phyloP scores from a whole-genome alignment of 1,139 yeast genomes.

The Geotrichum citri-aurantii region DNA sequence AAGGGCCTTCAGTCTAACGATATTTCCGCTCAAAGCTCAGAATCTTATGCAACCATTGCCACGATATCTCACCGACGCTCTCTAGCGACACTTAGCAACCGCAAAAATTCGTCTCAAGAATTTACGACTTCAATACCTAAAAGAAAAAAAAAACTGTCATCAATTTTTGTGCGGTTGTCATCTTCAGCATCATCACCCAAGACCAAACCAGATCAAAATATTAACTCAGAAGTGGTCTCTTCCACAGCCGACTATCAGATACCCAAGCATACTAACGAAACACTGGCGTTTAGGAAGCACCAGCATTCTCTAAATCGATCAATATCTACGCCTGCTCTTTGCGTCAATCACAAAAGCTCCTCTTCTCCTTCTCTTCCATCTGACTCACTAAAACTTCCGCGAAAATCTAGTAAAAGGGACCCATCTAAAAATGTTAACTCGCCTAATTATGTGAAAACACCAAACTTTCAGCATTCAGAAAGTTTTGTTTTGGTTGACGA shows the following conservation, averaged over 20 bases:
- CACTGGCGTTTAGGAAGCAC: neutral
- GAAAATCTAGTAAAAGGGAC: neutral
- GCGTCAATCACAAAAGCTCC: neutral
- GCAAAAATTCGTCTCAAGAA: neutral
- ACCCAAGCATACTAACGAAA: neutral
- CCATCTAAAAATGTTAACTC: neutral
- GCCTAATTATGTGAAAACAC: neutral
- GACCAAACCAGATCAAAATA: constrained; percentile 21
- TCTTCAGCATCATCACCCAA: constrained; percentile 30
- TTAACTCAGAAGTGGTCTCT: neutral
- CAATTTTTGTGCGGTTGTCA: constrained; percentile 28
- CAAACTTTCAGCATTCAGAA: neutral
- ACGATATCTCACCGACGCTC: neutral
- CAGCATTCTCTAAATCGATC: neutral
- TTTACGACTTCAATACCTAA: neutral
- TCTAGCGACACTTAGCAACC: neutral
- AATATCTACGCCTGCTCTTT: constrained; percentile 1
- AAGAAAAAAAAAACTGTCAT: constrained; percentile 24
- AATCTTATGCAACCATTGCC: neutral
- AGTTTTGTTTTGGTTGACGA: neutral
- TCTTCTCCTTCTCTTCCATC: neutral
- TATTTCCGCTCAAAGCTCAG: neutral
- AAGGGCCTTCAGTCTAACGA: neutral
- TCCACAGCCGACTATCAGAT: constrained; percentile 3
- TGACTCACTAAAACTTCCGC: neutral